These are phyloP conservation scores for Hysterium pulicare DNA, from an alignment of 2,329 filamentous ascomycete species.

Conservation along the genomic window DNA sequence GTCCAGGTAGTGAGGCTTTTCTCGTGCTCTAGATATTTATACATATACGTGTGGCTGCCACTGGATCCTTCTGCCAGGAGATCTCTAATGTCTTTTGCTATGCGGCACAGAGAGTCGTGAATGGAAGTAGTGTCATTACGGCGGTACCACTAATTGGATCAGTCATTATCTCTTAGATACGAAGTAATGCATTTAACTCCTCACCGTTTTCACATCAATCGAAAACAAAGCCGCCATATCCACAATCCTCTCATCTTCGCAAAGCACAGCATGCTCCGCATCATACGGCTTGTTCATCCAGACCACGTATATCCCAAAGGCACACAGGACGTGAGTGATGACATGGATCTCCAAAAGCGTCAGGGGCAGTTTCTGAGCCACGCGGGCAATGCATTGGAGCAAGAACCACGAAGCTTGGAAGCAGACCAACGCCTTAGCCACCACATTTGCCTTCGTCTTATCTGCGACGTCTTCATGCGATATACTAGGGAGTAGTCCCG, in stretches of 20 bases:
- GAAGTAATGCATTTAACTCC: background rate
- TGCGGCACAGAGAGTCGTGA: too few relatives aligned
- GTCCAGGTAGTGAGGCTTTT: background rate
- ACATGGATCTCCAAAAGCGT: slow-evolving; percentile 39
- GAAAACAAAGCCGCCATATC: slow-evolving; percentile 15
- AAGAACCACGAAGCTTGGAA: slow-evolving; percentile 42
- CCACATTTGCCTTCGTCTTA: slow-evolving; percentile 20
- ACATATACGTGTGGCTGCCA: too few relatives aligned
- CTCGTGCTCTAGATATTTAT: background rate
- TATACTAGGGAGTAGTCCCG: slow-evolving; percentile 13
- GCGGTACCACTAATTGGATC: background rate
- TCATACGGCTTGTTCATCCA: slow-evolving; percentile 37
- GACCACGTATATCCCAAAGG: slow-evolving; percentile 30
- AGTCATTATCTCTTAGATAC: background rate
- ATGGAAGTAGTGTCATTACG: background rate
- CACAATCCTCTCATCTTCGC: slow-evolving; percentile 9
- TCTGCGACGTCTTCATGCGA: slow-evolving; percentile 10
- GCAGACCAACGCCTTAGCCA: slow-evolving; percentile 28
- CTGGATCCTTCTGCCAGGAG: too few relatives aligned
- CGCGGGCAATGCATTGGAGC: slow-evolving; percentile 32
- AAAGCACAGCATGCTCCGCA: slow-evolving; percentile 12
- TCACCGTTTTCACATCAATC: slow-evolving; percentile 1
- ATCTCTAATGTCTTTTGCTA: too few relatives aligned
- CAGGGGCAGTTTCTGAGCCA: slow-evolving; percentile 31
- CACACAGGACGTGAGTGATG: slow-evolving; percentile 33